Percentiles rank a stretch among this genome's conserved stretches.
Evolutionary conservation across 805 yeast genomes (phyloP).

Genomic region (Teunomyces lycoperdinae): DNA sequence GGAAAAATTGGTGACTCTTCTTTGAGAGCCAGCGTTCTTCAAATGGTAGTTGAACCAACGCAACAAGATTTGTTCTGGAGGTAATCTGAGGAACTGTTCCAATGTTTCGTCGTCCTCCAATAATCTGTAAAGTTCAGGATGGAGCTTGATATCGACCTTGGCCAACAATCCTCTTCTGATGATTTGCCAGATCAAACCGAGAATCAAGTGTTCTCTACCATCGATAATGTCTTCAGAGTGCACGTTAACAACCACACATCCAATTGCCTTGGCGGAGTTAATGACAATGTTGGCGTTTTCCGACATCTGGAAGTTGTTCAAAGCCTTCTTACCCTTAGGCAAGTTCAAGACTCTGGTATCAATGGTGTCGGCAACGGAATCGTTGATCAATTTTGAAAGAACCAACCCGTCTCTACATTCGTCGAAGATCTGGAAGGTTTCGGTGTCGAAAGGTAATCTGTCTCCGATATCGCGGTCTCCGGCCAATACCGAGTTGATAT

Average conservation of each 20-base stretch:
- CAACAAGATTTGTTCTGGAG: constrained; percentile 94
- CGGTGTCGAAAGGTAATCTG: constrained; percentile 87
- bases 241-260: constrained; percentile 96
- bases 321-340: constrained; percentile 68
- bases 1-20: constrained; percentile 84
- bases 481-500: constrained; percentile 85
- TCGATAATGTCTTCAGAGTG: constrained; percentile 94
- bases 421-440: constrained; percentile 92
- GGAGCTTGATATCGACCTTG: constrained; percentile 92
- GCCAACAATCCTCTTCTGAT: constrained; percentile 93
- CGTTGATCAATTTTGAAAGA: constrained; percentile 89
- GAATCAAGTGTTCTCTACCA: constrained; percentile 87
- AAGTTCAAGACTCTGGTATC: constrained; percentile 94
- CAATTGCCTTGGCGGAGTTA: constrained; percentile 98
- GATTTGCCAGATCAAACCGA: constrained; percentile 96
- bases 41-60: constrained; percentile 98
- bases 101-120: constrained; percentile 95
- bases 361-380: constrained; percentile 96
- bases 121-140: constrained; percentile 93
- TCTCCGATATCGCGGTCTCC: constrained; percentile 85
- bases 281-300: constrained; percentile 97
- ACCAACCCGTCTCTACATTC: constrained; percentile 96
- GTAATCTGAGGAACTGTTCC: constrained; percentile 92
- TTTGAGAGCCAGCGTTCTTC: constrained; percentile 85
- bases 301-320: constrained; percentile 92